Conservation (phyloP, 768 basidiomycete genomes). For the Leucocoprinus leucothites region DNA sequence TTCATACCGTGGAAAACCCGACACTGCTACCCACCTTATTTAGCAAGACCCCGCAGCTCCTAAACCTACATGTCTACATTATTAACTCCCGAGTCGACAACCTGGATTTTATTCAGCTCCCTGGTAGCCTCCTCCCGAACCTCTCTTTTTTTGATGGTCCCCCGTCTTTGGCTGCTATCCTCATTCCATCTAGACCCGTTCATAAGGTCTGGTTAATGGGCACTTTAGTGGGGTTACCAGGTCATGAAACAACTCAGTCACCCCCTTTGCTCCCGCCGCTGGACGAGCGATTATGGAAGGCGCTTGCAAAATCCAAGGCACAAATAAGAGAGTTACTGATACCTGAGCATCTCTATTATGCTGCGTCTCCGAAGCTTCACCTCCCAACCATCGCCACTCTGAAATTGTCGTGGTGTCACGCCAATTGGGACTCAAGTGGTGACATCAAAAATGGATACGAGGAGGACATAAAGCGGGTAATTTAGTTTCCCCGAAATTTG, state of each 20-base stretch:
- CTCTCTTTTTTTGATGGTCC: conserved; percentile 8
- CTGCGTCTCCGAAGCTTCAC: not conserved
- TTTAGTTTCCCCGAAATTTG: too few relatives aligned
- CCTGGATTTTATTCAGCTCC: not conserved
- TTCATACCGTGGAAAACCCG: not conserved
- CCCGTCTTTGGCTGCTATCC: not conserved
- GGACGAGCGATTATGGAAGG: not conserved
- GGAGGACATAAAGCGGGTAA: not conserved
- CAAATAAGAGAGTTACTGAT: not conserved
- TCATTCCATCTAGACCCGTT: conserved; percentile 1
- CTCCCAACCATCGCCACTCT: not conserved
- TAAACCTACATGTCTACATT: conserved; percentile 1
- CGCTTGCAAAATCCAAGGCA: not conserved
- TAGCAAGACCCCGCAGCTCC: not conserved
- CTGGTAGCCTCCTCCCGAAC: not conserved
- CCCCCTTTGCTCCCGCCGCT: not conserved
- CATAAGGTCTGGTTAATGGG: conserved; percentile 5
- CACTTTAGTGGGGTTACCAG: not conserved
- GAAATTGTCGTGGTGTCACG: conserved; percentile 10
- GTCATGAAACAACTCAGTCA: too few relatives aligned
- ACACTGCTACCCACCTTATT: not conserved
- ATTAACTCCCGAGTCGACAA: not conserved
- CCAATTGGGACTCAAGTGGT: not conserved
- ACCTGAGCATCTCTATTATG: conserved; percentile 1
- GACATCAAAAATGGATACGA: not conserved